Base-by-base conservation (phyloP, 352 stramenopile species). In the Pelagophyceae sp. region DNA sequence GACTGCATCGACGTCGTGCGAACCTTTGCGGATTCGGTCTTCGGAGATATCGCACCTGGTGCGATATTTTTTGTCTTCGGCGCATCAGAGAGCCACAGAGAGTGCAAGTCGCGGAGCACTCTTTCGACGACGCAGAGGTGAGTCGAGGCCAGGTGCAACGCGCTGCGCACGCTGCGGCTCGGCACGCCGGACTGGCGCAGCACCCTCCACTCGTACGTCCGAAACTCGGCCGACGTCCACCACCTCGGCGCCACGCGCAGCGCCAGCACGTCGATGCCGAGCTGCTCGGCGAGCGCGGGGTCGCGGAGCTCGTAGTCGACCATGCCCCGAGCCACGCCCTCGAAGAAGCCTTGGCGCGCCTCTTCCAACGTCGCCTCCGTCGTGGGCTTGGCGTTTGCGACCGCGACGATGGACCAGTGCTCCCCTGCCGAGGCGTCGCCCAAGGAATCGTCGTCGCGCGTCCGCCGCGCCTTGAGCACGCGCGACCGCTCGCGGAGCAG, bases 291-390 rank as follows among this genome's bases (percentile, higher is more conserved):
- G 64, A 81, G 80, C 19, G 82, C 86, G 0, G 87, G 85, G 76
- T 96, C 90, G 17, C 93, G 79, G 1, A 97, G 79, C 74, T 93
- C 89, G 75, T 96, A 97, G 37, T 92, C 82, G 6, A 97, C 83
- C 85, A 96, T 93, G 32, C 87, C 85, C 20, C 88, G 87, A 0
- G 88, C 91, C 25, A 80, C 70, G 38, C 69, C 76, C 19, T 67
- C 27, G 38, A 61, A 45, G 50, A 75, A 80, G 67, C 69, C 76
- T 0, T 25, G 23, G 0, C 58, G 51, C 11, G 51, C 51, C 38
- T 77, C 38, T 6, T 77, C 76, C 69, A 80, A 72, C 23, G 75
- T 61, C 25, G 67, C 60, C 25, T 80, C 70, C 20, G 67, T 37
- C 15, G 31, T 31, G 15, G 15, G 35, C 29, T 74, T 37, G 15